Percentiles rank a stretch among this genome's conserved stretches.
These are phyloP conservation scores for Pleurotus pulmonarius DNA, from an alignment of 768 basidiomycete species.

Conservation along the genomic window DNA sequence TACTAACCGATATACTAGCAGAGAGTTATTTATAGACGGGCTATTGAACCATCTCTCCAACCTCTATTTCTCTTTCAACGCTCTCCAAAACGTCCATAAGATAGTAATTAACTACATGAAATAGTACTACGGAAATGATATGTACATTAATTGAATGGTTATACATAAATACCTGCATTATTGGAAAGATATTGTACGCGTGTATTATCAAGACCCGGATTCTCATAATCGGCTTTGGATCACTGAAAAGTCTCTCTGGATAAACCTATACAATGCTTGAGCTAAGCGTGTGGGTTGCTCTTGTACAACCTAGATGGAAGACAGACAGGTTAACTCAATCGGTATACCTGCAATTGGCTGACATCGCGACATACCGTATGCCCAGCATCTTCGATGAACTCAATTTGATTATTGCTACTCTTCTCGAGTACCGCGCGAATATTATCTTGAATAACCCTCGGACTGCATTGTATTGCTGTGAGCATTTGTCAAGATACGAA, in stretches of 20 bases:
- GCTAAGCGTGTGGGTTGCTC: not conserved
- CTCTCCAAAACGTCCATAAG: too few relatives aligned
- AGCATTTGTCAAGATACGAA: not conserved
- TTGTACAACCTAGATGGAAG: constrained; percentile 1
- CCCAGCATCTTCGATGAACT: not conserved
- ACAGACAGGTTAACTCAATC: not conserved
- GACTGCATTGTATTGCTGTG: not conserved
- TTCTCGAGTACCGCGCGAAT: not conserved
- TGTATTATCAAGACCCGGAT: too few relatives aligned
- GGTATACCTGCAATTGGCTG: not conserved
- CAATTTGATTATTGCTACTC: not conserved
- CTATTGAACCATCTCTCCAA: too few relatives aligned
- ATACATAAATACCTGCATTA: too few relatives aligned
- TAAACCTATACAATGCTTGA: not conserved
- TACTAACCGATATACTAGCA: too few relatives aligned
- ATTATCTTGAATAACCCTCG: not conserved
- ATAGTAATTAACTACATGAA: too few relatives aligned
- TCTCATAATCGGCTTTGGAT: constrained; percentile 1
- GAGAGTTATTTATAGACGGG: too few relatives aligned
- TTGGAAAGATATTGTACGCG: too few relatives aligned
- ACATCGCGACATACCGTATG: not conserved
- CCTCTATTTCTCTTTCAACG: too few relatives aligned
- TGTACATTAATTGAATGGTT: too few relatives aligned
- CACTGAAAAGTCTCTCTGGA: not conserved
- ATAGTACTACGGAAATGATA: too few relatives aligned